A percentile compares a stretch with the other conserved stretches of the same genome.
Evolutionary conservation across 352 stramenopile genomes (phyloP).

Genomic region (Chrysophaeum taylorii): DNA sequence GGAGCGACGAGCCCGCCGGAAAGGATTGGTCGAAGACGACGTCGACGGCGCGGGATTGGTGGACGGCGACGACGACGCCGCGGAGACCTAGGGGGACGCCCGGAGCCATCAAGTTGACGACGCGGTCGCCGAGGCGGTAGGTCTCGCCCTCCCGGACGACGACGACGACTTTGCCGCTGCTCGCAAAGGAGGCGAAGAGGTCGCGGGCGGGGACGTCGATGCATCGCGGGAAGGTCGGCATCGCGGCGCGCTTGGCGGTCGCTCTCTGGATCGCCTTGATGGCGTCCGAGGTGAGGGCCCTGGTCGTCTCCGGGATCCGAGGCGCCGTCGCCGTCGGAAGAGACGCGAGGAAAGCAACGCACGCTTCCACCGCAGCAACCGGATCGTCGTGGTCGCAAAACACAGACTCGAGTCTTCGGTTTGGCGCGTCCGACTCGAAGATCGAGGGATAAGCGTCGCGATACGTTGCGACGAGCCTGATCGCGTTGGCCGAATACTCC

Average conservation of each 20-base stretch:
- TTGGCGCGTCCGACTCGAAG: constrained; percentile 63
- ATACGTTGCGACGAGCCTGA: constrained; percentile 83
- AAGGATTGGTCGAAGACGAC: constrained; percentile 93
- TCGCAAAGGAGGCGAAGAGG: constrained; percentile 49
- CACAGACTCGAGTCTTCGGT: neutral
- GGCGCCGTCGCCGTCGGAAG: constrained; percentile 77
- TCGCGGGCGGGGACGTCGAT: constrained; percentile 46
- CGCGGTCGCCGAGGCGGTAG: constrained; percentile 79
- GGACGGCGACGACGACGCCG: constrained; percentile 92
- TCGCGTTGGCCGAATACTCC: constrained; percentile 87
- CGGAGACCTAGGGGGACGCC: constrained; percentile 89
- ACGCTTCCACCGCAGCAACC: constrained; percentile 64
- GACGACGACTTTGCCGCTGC: constrained; percentile 44
- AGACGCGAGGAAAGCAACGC: constrained; percentile 81
- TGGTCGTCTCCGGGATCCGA: constrained; percentile 75
- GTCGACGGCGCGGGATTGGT: constrained; percentile 89
- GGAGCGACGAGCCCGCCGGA: constrained; percentile 84
- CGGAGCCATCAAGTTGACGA: constrained; percentile 88
- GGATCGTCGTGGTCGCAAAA: constrained; percentile 32
- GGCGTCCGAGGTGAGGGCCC: constrained; percentile 78
- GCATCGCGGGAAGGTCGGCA: no score
- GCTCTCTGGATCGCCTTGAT: constrained; percentile 80
- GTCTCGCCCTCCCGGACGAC: constrained; percentile 40
- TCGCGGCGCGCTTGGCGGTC: constrained; percentile 47
- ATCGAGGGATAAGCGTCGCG: constrained; percentile 80